A percentile compares a stretch with the other conserved stretches of the same genome.
Conservation (phyloP, 2,329 filamentous ascomycete species). For the Phialophora verrucosa region DNA sequence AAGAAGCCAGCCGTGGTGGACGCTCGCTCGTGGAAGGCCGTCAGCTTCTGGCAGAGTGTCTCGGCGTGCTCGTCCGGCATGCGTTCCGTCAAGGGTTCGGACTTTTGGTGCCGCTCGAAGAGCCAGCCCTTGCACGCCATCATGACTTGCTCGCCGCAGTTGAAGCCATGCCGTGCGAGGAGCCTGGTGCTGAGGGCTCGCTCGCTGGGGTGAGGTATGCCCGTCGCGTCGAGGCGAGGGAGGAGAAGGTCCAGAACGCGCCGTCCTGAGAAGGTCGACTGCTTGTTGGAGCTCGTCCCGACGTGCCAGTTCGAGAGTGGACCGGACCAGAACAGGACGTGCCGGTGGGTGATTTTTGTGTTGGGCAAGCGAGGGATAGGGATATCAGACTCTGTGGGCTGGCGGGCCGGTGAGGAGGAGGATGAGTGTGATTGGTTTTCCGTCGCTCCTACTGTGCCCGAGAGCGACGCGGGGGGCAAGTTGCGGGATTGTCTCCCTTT, state of each 20-base stretch:
- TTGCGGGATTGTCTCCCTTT: no score
- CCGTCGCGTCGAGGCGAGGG: slow-evolving; percentile 8
- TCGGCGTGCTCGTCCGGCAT: neutral
- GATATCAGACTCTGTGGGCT: neutral
- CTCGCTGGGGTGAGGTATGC: slow-evolving; percentile 17
- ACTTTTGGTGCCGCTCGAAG: slow-evolving; percentile 14
- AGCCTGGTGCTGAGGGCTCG: slow-evolving; percentile 8
- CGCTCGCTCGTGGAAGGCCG: neutral
- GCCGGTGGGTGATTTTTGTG: slow-evolving; percentile 64
- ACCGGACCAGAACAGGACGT: slow-evolving; percentile 89
- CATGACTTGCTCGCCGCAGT: slow-evolving; percentile 32
- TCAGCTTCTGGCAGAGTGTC: neutral
- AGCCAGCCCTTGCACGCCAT: slow-evolving; percentile 33
- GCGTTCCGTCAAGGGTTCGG: neutral
- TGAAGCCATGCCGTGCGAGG: slow-evolving; percentile 23
- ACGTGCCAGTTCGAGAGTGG: slow-evolving; percentile 74
- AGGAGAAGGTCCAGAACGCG: slow-evolving; percentile 17
- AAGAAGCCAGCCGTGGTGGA: no score
- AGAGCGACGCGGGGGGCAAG: no score
- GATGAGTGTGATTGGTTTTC: no score
- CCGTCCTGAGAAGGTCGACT: slow-evolving; percentile 10
- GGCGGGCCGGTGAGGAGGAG: neutral
- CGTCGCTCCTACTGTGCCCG: no score
- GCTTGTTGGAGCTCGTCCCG: neutral
- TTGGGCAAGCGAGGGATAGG: neutral